Base-by-base conservation (phyloP, 2,329 filamentous ascomycete genomes). In the Ophiocordyceps unilateralis region DNA sequence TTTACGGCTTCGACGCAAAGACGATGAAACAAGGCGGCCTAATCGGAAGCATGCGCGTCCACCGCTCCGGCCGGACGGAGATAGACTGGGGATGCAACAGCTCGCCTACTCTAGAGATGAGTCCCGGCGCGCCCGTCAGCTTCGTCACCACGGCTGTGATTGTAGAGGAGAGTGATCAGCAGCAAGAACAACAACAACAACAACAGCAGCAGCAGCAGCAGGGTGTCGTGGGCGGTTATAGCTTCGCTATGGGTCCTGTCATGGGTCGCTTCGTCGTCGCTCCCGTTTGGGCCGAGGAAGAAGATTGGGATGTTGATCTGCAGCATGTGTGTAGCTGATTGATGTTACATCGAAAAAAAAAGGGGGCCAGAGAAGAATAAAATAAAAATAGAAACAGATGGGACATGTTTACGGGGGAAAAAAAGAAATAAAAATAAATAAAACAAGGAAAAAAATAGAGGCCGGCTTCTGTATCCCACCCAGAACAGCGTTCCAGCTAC, bases 221-320 rank as follows among this genome's bases (percentile, higher is more conserved):
- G 9, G 62, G 58, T 7, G 57, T 60, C n/a, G 43, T 62, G 23
- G 58, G 65, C 19, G 75, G 74, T 17, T 64, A 65, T 40, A 71
- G 72, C 24, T 69, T 72, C 44, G 73, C 73, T 40, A 77, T 81
- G 72, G 76, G 76, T 41, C 69, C 72, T 52, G 68, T 81, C 45
- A 70, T 74, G 64, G 74, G 74, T 41, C 72, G 73, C 47, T 79
- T 79, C 55, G 67, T 75, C 17, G 60, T 76, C 17, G 72, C 71
- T 22, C 74, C 74, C 8, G 65, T 70, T 39, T 78, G 71, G 64
- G 67, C 65, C 32, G 72, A 76, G 41, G 71, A 74, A 50, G 65
- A 71, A 44, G 71, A 74, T 24, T 77, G 72, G 72, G 58, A 65
- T 14, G 68, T 63, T 39, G 54, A 43, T 40, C 30, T 37, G 11